These are phyloP conservation scores for Fusarium gaditjirri DNA, from an alignment of 2,329 filamentous ascomycete species.

Conservation along the genomic window DNA sequence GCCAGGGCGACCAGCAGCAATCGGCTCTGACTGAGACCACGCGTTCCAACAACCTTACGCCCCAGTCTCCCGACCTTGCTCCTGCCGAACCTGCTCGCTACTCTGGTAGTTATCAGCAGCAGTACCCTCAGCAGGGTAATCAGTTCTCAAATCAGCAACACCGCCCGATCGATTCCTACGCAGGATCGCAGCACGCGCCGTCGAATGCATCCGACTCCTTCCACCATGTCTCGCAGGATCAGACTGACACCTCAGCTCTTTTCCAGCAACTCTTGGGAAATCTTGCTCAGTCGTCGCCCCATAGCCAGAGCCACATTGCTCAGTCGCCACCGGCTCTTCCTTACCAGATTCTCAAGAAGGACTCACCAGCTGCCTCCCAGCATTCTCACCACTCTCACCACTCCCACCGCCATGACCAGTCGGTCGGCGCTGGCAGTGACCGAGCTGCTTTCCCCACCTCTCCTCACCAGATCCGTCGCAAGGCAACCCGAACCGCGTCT, in stretches of 20 bases:
- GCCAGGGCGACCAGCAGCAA: constrained; percentile 63
- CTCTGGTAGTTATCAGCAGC: constrained; percentile 47
- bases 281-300: constrained; percentile 54
- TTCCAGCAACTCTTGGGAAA: constrained; percentile 54
- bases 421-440: constrained; percentile 52
- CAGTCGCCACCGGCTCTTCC: constrained; percentile 46
- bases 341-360: constrained; percentile 65
- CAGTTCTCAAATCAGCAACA: constrained; percentile 40
- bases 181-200: constrained; percentile 40
- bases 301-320: constrained; percentile 50
- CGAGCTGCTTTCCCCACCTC: constrained; percentile 58
- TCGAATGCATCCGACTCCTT: constrained; percentile 44
- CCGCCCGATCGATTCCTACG: constrained; percentile 43
- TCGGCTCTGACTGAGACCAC: constrained; percentile 53
- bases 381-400: constrained; percentile 53
- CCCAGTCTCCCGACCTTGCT: constrained; percentile 54
- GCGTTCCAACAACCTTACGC: constrained; percentile 57
- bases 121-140: constrained; percentile 36
- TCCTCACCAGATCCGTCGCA: constrained; percentile 54
- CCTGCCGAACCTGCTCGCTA: constrained; percentile 44
- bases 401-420: constrained; percentile 51
- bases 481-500: constrained; percentile 51
- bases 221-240: constrained; percentile 50
- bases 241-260: constrained; percentile 49
- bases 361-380: constrained; percentile 53